Base-by-base conservation (phyloP, 768 basidiomycete species). In the Tylopilus intermedius region DNA sequence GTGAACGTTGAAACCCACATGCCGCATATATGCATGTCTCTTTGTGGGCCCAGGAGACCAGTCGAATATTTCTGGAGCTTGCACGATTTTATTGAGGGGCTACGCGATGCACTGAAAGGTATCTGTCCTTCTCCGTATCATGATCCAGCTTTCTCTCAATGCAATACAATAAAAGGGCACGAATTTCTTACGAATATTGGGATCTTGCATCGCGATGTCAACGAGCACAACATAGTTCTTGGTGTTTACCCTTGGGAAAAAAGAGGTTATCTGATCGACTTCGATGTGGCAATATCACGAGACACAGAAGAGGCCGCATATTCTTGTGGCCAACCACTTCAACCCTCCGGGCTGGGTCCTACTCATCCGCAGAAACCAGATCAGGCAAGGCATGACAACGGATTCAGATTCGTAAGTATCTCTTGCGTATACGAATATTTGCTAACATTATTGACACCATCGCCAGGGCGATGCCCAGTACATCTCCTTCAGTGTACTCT, bases 181-280 rank as follows among this genome's bases (percentile, higher is more conserved):
- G 5, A 39, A 51, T 51, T 26, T 15, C 37, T 45, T 0, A 51
- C 44, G 22, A 24, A n/a, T 0, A 39, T 39, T 8, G 44, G 51
- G 11, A 46, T 51, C 5, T 7, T 40, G 38, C 45, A 46, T 22
- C 38, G 45, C 3, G 38, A 51, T 5, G 33, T 52, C 30, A 46
- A 30, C 37, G 50, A 45, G 38, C 45, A 51, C 9, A 45, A 51
- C 9, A 52, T 52, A 6, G 24, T 41, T 21, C 39, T 47, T 0
- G 45, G 37, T 0, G 8, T 51, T n/a, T 14, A 27, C 39, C 51
- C 45, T 24, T 18, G 26, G 10, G 37, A 46, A 8, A 29, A 47
- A 27, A 29, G 55, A 33, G 70, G 68, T 1, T 72, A 67, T 38
- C 18, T 71, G 44, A 70, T 59, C n/a, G 71, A 71, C 47, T 47